phyloP scores from a whole-genome alignment of 2,329 filamentous ascomycete genomes.

The Alternaria sp. region DNA sequence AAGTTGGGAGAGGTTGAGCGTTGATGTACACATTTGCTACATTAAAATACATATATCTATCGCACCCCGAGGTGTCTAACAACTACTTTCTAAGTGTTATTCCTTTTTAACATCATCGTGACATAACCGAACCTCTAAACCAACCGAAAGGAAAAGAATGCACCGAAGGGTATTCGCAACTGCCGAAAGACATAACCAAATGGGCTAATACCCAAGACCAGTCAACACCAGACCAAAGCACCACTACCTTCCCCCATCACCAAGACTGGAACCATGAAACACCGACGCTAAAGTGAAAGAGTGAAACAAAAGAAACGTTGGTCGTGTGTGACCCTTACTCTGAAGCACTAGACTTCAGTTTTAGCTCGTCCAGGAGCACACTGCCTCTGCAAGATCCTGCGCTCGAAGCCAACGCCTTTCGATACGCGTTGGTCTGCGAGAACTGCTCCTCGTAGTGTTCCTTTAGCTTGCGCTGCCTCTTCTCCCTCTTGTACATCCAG shows the following conservation, averaged over 20 bases:
- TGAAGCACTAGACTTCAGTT: slow-evolving; percentile 3
- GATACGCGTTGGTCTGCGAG: slow-evolving; percentile 36
- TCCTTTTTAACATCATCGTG: background rate
- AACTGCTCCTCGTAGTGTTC: slow-evolving; percentile 48
- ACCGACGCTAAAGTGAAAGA: slow-evolving; percentile 12
- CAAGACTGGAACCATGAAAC: slow-evolving; percentile 5
- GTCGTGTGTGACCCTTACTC: background rate
- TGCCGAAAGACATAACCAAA: background rate
- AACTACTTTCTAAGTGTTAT: background rate
- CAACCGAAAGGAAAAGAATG: background rate
- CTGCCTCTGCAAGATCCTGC: slow-evolving; percentile 16
- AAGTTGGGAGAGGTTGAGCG: slow-evolving; percentile 13
- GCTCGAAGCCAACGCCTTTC: slow-evolving; percentile 30
- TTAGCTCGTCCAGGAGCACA: slow-evolving; percentile 11
- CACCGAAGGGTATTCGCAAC: slow-evolving; percentile 1
- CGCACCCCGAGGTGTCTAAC: background rate
- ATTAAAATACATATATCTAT: slow-evolving; percentile 1
- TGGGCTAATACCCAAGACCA: background rate
- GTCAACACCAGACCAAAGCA: slow-evolving; percentile 1
- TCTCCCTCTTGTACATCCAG: slow-evolving; percentile 42
- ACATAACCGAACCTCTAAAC: background rate
- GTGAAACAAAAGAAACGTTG: slow-evolving; percentile 3
- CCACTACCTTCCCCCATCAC: background rate
- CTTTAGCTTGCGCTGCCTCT: slow-evolving; percentile 42
- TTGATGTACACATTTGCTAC: background rate